These are phyloP conservation scores for Combretum micranthum DNA, from an alignment of 345 rosid species.

Conservation along the genomic window DNA sequence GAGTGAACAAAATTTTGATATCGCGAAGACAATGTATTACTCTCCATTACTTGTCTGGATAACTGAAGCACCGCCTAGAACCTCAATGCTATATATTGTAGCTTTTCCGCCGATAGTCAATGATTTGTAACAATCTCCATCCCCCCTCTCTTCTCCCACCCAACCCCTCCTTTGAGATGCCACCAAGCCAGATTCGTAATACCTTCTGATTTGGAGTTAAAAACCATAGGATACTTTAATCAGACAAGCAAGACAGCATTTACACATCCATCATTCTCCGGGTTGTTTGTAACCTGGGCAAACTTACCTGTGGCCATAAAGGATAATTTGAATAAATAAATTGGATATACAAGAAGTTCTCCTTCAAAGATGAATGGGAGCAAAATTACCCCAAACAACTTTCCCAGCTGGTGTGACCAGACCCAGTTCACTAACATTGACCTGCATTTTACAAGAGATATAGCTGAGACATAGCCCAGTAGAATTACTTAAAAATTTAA, in stretches of 20 bases:
- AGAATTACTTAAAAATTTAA: not conserved
- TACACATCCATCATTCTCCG: constrained; percentile 92
- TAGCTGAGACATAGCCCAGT: not conserved
- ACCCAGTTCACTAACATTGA: constrained; percentile 91
- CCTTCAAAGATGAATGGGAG: not conserved
- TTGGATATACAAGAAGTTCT: not conserved
- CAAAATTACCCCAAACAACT: constrained; percentile 93
- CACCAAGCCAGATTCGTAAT: no score
- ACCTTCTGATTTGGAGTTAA: no score
- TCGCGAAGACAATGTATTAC: no score
- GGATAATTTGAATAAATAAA: not conserved
- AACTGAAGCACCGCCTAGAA: no score
- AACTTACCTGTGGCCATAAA: constrained; percentile 61
- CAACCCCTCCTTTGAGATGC: no score
- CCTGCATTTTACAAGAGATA: constrained; percentile 34
- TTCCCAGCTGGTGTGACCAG: constrained; percentile 93
- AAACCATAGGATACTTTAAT: not conserved
- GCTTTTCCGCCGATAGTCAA: no score
- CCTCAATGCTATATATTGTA: no score
- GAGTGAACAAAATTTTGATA: no score
- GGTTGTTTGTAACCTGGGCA: constrained; percentile 94
- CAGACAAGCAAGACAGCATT: constrained; percentile 86
- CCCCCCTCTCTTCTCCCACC: no score
- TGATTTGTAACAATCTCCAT: no score
- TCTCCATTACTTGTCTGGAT: no score